Evolutionary conservation across 2,329 filamentous ascomycete species (phyloP), one percentile per base, ranked within the genome.

Genomic region (Aspergillus aculeatinus): DNA sequence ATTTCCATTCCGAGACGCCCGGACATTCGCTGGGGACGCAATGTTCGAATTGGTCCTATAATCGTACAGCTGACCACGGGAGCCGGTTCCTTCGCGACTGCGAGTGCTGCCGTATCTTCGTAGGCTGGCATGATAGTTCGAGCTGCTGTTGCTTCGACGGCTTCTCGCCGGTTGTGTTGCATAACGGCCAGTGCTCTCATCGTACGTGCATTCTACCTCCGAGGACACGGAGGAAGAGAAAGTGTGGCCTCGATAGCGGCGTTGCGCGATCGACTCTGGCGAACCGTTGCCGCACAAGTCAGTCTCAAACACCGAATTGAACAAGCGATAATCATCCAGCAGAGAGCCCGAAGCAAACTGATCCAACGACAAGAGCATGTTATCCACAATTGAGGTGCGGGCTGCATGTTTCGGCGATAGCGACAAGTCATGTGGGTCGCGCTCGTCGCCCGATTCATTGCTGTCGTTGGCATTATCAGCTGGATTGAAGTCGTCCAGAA

Each of bases 281-380:
- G 72, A 70, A 60, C 65, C 66, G 51, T 61, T 63, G 47, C 69
- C 67, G 62, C 74, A 72, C 23, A 66, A 57, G 63, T 80, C 77
- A 52, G 75, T 72, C 48, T 77, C 74, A 47, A 78, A 77, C 52
- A 72, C 73, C 23, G 77, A 76, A 63, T 78, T 75, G 60, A 74
- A 76, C 25, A 78, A 63, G 23, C 72, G 71, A 57, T 73, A 72
- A 54, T 77, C 74, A 47, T 74, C 73, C 51, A 76, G 61, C 9
- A 74, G 58, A 3, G 73, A 73, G 42, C 71, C 67, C 2, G 72
- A 63, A 47, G 86, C 88, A 72, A 94, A 87, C 75, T 94, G 90
- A 77, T 96, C 94, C 65, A 99, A 87, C 47, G 93, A 96, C 65
- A 95, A 82, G 62, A 98, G 87, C 89, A 99, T 95, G 76, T 97